Evolutionary conservation across 2,329 filamentous ascomycete species (phyloP), one percentile per base, ranked within the genome.

Genomic region (Penicillium sp.): DNA sequence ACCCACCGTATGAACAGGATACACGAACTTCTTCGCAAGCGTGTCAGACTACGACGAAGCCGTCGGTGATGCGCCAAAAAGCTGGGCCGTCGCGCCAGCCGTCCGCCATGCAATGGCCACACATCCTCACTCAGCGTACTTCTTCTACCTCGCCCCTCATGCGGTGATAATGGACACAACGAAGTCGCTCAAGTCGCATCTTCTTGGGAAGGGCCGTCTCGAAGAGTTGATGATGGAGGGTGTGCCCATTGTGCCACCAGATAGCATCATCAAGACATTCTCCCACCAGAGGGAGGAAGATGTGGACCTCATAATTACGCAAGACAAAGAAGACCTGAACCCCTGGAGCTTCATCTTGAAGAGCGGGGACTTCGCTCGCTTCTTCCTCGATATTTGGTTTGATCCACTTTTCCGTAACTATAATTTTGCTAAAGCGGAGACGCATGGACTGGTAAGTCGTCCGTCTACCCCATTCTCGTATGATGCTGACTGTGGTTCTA

Each of bases 261-360:
- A 96, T 72, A 95, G 89, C 72, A 91, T 99, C 61, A 97, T 99
- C 74, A 92, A 88, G 76, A 97, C 95, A 0, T 95, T 95, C 66
- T 76, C 80, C 13, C 86, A 95, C 64, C 75, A 95, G n/a, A 83
- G 82, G 54, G 85, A 84, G 30, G 78, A 87, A 37, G 81, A 90
- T 48, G 83, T 95, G 35, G 88, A 95, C 57, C 77, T 97, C 12
- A 80, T 96, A 33, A 69, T 96, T 31, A 87, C 88, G 6, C 90
- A 96, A 71, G 93, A 99, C 65, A 81, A 80, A 40, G 85, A 88
- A 30, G 91, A 92, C 5, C 67, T 99, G 45, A 82, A 83, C 22
- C 80, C 84, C 13, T 83, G 82, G 10, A 95, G 89, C 70, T 86
- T 95, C 54, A 75, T 97, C 12, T 67, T 99, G 11, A 80, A 83